A percentile compares a stretch with the other conserved stretches of the same genome.
Conservation (phyloP, 495 filamentous ascomycete species). For the Jackrogersella minutella region DNA sequence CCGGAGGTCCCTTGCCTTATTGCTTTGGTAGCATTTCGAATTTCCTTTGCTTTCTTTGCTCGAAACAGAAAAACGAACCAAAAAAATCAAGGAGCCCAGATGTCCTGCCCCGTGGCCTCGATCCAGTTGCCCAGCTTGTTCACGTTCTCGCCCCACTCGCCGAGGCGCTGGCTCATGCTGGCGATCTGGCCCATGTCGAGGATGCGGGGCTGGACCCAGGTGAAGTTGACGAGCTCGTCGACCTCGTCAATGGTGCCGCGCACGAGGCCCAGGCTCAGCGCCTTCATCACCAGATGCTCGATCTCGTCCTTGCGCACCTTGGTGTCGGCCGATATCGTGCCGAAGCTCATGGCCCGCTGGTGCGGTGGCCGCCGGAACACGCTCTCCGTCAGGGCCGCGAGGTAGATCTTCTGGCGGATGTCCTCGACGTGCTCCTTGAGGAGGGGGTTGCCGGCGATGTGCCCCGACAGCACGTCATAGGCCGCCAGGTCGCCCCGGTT, state of each 20-base stretch:
- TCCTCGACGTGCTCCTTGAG: slow-evolving; percentile 80
- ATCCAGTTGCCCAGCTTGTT: slow-evolving; percentile 96
- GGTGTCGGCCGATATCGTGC: slow-evolving; percentile 86
- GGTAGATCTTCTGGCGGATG: slow-evolving; percentile 96
- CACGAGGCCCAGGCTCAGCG: slow-evolving; percentile 88
- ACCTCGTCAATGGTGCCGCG: slow-evolving; percentile 96
- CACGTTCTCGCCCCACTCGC: slow-evolving; percentile 95
- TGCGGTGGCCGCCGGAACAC: slow-evolving; percentile 96
- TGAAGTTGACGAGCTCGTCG: slow-evolving; percentile 89
- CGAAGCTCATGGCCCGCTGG: slow-evolving; percentile 91
- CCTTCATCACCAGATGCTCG: slow-evolving; percentile 99
- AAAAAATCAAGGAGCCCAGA: slow-evolving; percentile 76
- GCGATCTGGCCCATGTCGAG: slow-evolving; percentile 95
- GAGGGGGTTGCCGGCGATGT: slow-evolving; percentile 79
- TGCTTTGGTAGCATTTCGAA: slow-evolving; percentile 9
- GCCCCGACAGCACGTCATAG: slow-evolving; percentile 80
- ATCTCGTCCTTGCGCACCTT: slow-evolving; percentile 91
- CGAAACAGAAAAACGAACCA: neutral
- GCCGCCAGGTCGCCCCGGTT: slow-evolving; percentile 92
- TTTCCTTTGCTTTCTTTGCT: neutral
- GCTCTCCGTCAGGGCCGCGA: slow-evolving; percentile 92
- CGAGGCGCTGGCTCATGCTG: slow-evolving; percentile 84
- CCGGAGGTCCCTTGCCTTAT: slow-evolving; percentile 3
- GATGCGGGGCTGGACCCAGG: slow-evolving; percentile 99
- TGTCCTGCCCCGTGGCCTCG: slow-evolving; percentile 85